Base-by-base conservation (phyloP, 768 basidiomycete species). In the Termitomyces sp. region DNA sequence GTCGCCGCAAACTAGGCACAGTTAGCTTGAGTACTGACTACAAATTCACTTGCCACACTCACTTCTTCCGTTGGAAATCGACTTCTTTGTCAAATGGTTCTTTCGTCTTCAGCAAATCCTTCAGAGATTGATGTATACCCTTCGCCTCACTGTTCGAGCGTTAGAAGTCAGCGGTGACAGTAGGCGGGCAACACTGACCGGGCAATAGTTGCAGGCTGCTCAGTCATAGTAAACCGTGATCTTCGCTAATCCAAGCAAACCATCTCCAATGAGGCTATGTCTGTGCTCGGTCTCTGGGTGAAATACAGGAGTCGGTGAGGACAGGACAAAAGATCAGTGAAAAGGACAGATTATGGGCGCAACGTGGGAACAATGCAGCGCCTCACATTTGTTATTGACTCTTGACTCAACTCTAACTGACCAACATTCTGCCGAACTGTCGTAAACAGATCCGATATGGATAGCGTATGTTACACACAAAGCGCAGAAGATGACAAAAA, bases 51-150 rank as follows among this genome's bases (percentile, higher is more conserved):
- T 20, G 45, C 45, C 40, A 62, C 7, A 77, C 92, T 76, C 73
- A 94, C 95, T 87, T 89, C 76, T 92, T 91, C 68, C 95, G 82
- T 72, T 88, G 85, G 65, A 90, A 87, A 69, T 98, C 95, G 46
- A 94, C 86, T 62, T 95, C 91, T 71, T 81, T 90, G 63, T 91
- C 89, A 82, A 89, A 95, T 38, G 93, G 91, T 55, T 88, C 85
- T 62, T 82, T 86, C 42, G 80, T 81, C 70, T 88, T 89, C 60
- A 96, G 81, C 55, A 86, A 73, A 63, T 89, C 89, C 75, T 91
- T 93, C 59, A 96, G 75, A 40, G 80, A 83, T 69, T 89, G 86
- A 60, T 91, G 86, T 64, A 89, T 82, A 67, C 78, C 78, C 71
- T 89, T 92, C 67, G 92, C 90, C 77, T 95, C 92, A 68, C 93